These are phyloP conservation scores for Fusarium sp. DNA, from an alignment of 2,329 filamentous ascomycete genomes.

Conservation along the genomic window DNA sequence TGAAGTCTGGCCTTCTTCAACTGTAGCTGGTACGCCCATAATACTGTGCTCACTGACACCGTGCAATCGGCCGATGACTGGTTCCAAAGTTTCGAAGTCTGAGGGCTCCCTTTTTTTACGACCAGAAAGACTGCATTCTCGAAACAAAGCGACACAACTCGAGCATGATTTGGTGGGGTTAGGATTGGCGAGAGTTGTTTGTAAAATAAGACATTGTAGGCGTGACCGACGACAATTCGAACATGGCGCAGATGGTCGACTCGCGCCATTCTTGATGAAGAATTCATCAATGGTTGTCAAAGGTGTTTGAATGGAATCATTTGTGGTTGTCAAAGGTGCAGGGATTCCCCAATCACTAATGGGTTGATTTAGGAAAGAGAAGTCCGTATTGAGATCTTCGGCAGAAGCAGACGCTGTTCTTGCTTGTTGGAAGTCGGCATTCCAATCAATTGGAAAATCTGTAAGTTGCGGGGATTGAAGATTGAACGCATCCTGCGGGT, in stretches of 20 bases:
- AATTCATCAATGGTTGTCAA: constrained; percentile 52
- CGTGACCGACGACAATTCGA: constrained; percentile 57
- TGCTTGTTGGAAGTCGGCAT: constrained; percentile 35
- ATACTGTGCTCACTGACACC: constrained; percentile 57
- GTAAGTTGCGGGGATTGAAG: not conserved
- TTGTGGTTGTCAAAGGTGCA: constrained; percentile 6
- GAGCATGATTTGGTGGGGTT: constrained; percentile 62
- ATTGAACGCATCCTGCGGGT: constrained; percentile 12
- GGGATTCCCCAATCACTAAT: constrained; percentile 22
- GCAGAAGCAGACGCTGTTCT: constrained; percentile 7
- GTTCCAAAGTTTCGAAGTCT: constrained; percentile 59
- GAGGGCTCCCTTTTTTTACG: constrained; percentile 58
- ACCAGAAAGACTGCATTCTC: constrained; percentile 61
- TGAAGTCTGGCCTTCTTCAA: constrained; percentile 20
- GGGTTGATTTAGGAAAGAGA: constrained; percentile 40
- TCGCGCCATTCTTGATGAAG: constrained; percentile 56
- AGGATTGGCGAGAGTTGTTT: constrained; percentile 60
- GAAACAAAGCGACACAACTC: constrained; percentile 62
- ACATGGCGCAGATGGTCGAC: constrained; percentile 57
- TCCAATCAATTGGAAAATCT: constrained; percentile 34
- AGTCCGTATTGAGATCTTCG: constrained; percentile 13
- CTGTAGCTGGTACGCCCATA: constrained; percentile 13
- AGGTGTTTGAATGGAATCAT: constrained; percentile 6
- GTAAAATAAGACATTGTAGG: constrained; percentile 61
- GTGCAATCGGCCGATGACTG: constrained; percentile 62